Percentiles rank a stretch among this genome's conserved stretches.
Conservation (phyloP, 129 eudicot species). For the Mikania micrantha region DNA sequence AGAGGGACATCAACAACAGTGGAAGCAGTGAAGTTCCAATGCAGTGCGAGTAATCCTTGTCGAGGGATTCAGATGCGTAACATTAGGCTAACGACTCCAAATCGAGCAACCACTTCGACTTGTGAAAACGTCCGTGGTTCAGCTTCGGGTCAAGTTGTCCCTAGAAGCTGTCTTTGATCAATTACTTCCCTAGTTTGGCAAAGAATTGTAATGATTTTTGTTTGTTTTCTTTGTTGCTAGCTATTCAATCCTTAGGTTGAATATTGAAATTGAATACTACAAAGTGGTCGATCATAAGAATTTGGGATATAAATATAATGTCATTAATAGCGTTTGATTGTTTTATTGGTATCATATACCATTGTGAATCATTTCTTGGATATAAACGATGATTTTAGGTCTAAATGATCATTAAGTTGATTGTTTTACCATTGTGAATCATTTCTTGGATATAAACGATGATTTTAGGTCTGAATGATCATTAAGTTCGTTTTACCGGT, state of each 20-base stretch:
- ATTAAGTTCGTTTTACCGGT: no score
- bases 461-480: no score
- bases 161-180: conserved; percentile 31
- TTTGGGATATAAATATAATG: background rate
- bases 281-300: conserved; percentile 8
- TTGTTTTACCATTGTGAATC: no score
- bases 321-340: background rate
- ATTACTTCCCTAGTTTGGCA: background rate
- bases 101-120: conserved; percentile 29
- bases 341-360: no score
- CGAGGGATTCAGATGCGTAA: conserved; percentile 49
- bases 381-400: no score
- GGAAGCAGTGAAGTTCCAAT: conserved; percentile 56
- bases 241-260: conserved; percentile 36
- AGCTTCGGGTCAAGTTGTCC: conserved; percentile 19
- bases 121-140: conserved; percentile 50
- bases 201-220: conserved; percentile 27
- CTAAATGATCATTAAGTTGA: no score
- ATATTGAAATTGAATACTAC: conserved; percentile 11
- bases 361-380: no score
- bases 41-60: conserved; percentile 68
- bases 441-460: no score
- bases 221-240: background rate
- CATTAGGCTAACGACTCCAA: conserved; percentile 43
- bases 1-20: conserved; percentile 66